A percentile compares a stretch with the other conserved stretches of the same genome.
phyloP scores from a whole-genome alignment of 169 alveolate species.

The Plasmodium coatneyi region DNA sequence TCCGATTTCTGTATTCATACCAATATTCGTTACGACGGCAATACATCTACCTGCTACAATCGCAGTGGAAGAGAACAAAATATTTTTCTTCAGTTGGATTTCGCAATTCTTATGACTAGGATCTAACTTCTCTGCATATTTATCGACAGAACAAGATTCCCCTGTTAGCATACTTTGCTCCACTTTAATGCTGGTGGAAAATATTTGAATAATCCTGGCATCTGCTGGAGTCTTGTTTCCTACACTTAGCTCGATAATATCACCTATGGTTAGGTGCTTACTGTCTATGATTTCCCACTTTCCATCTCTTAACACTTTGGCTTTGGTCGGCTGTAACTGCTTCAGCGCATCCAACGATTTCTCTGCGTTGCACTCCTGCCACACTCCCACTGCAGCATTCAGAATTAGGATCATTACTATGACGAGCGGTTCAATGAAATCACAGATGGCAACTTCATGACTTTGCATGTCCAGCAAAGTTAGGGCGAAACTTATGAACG shows the following conservation, averaged over 20 bases:
- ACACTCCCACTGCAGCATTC: constrained; percentile 97
- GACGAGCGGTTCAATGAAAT: constrained; percentile 98
- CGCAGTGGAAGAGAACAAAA: constrained; percentile 95
- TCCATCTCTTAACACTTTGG: constrained; percentile 94
- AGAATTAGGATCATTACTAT: constrained; percentile 93
- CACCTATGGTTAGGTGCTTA: constrained; percentile 96
- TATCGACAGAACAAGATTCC: constrained; percentile 93
- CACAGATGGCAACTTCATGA: constrained; percentile 93
- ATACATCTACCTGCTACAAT: constrained; percentile 94
- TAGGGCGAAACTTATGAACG: constrained; percentile 94
- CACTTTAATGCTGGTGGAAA: constrained; percentile 93
- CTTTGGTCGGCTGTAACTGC: constrained; percentile 94
- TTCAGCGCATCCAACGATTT: constrained; percentile 97
- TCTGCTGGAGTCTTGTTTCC: constrained; percentile 99
- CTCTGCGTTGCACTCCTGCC: constrained; percentile 99
- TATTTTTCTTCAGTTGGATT: constrained; percentile 89
- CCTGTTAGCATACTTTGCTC: constrained; percentile 98
- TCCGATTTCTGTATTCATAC: constrained; percentile 99
- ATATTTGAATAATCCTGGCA: constrained; percentile 92
- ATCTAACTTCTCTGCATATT: constrained; percentile 84
- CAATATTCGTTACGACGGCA: constrained; percentile 96
- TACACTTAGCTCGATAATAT: constrained; percentile 93
- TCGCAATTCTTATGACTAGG: constrained; percentile 79
- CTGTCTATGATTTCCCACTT: constrained; percentile 94
- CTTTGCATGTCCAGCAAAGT: constrained; percentile 92